Evolutionary conservation across 495 filamentous ascomycete species (phyloP).

Genomic region (Thozetella sp.): DNA sequence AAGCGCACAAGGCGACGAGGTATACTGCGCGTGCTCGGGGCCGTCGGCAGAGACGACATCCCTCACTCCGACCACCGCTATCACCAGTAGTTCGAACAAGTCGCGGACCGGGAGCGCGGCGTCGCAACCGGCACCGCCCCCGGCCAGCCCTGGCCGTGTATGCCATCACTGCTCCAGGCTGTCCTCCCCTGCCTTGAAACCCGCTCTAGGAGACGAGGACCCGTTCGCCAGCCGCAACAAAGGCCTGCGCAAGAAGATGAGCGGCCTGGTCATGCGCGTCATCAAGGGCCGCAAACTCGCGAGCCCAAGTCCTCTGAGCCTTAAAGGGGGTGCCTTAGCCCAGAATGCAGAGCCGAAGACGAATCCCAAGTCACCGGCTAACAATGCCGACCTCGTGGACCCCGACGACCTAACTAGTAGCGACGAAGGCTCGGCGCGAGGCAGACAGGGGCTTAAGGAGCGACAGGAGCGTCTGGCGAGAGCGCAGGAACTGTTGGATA

Average conservation of each 20-base stretch:
- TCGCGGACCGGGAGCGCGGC: not conserved
- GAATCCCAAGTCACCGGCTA: not conserved
- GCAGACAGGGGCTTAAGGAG: not conserved
- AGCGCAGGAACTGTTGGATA: slow-evolving; percentile 1
- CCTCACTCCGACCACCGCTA: not conserved
- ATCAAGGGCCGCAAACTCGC: not conserved
- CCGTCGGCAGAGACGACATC: not conserved
- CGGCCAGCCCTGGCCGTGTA: not conserved
- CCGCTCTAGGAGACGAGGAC: not conserved
- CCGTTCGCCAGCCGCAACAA: not conserved
- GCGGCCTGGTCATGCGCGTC: slow-evolving; percentile 1
- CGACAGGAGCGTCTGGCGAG: not conserved
- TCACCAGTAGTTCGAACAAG: not conserved
- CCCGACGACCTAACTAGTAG: not conserved
- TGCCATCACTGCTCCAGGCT: not conserved
- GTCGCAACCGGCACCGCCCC: not conserved
- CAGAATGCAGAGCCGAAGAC: not conserved
- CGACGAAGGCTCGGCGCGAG: not conserved
- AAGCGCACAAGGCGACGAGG: not conserved
- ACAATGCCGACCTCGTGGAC: not conserved
- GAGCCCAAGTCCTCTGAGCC: not conserved
- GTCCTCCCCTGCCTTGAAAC: not conserved
- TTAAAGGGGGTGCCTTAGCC: not conserved
- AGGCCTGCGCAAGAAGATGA: not conserved
- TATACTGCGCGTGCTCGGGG: not conserved